A percentile compares a stretch with the other conserved stretches of the same genome.
Evolutionary conservation across 257 asterid species (phyloP).

Genomic region (Nicotiana attenuata): DNA sequence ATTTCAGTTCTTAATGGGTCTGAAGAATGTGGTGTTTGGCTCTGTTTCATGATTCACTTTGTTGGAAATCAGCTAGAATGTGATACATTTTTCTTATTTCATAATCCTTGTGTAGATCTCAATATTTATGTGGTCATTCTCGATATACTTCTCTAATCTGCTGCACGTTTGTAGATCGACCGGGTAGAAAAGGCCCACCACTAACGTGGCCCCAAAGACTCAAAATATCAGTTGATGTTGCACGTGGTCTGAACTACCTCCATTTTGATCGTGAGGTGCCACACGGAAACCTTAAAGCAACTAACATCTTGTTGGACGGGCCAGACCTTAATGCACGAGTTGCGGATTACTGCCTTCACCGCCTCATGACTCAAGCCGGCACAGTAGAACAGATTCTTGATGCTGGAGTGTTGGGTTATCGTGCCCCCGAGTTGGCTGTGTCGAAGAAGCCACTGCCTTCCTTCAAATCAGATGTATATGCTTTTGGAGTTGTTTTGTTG

Average conservation of each 20-base stretch:
- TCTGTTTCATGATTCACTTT: background rate
- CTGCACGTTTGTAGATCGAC: constrained; percentile 55
- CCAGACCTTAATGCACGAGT: constrained; percentile 82
- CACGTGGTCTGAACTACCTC: constrained; percentile 99
- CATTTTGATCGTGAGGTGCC: constrained; percentile 97
- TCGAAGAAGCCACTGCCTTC: constrained; percentile 87
- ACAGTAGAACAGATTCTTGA: constrained; percentile 90
- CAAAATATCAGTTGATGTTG: constrained; percentile 85
- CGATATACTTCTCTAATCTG: constrained; percentile 8
- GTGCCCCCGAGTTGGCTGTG: constrained; percentile 87
- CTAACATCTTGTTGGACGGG: constrained; percentile 77
- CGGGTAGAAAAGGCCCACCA: constrained; percentile 80
- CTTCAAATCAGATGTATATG: constrained; percentile 89
- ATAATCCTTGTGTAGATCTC: background rate
- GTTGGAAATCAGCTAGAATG: background rate
- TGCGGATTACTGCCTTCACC: constrained; percentile 92
- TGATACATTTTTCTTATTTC: background rate
- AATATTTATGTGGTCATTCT: background rate
- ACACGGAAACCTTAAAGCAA: constrained; percentile 91
- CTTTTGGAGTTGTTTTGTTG: constrained; percentile 81
- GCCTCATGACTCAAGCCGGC: constrained; percentile 93
- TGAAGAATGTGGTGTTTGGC: background rate
- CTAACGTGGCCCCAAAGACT: constrained; percentile 88
- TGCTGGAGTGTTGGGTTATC: constrained; percentile 89
- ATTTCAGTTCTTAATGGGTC: background rate